Conservation (phyloP, 2,329 filamentous ascomycete species). For the Tolypocladium amazonense region DNA sequence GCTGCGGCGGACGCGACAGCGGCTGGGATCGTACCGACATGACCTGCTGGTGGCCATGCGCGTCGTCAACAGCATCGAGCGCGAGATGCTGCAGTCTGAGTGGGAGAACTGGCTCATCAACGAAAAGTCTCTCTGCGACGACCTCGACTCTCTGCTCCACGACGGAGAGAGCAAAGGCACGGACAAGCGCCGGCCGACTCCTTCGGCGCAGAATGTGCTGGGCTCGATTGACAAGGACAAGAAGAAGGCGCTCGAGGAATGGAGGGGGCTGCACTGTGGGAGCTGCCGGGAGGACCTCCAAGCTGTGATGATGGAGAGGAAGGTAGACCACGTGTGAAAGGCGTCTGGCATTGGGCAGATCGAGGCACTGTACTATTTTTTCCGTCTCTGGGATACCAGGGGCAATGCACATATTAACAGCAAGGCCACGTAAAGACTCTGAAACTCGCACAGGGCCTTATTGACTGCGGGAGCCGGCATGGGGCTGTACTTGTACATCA, state of each 20-base stretch:
- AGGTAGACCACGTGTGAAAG: conserved; percentile 11
- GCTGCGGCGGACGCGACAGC: conserved; percentile 70
- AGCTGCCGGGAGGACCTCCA: conserved; percentile 39
- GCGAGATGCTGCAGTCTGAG: conserved; percentile 74
- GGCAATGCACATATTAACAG: background rate
- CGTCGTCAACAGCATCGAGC: conserved; percentile 80
- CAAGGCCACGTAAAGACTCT: background rate
- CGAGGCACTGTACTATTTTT: background rate
- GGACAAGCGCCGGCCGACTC: conserved; percentile 8
- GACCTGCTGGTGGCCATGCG: conserved; percentile 85
- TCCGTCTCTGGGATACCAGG: background rate
- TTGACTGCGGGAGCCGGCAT: background rate
- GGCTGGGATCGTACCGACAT: conserved; percentile 74
- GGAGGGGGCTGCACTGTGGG: conserved; percentile 44
- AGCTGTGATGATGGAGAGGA: conserved; percentile 19
- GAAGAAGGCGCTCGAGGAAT: conserved; percentile 29
- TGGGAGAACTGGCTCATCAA: conserved; percentile 88
- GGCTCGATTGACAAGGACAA: conserved; percentile 17
- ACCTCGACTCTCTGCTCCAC: conserved; percentile 38
- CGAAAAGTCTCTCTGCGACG: conserved; percentile 66
- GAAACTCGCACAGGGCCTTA: background rate
- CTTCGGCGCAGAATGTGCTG: conserved; percentile 20
- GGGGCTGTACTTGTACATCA: background rate
- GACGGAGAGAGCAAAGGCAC: conserved; percentile 10
- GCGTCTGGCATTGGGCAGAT: background rate